A percentile compares a stretch with the other conserved stretches of the same genome.
phyloP scores from a whole-genome alignment of 1,139 yeast genomes.

The Suhomyces chickasaworum region DNA sequence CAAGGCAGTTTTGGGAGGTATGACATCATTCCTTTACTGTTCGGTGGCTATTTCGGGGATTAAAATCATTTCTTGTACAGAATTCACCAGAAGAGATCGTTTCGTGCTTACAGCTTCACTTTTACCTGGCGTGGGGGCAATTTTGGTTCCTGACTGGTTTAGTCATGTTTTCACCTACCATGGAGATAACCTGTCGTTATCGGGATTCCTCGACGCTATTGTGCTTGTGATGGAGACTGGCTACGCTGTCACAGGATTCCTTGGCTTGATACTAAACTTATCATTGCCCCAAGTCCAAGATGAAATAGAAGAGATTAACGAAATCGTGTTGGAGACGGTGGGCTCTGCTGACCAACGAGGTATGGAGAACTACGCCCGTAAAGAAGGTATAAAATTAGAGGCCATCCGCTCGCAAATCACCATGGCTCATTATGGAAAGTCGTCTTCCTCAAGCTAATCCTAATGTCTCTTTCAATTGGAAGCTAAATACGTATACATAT shows the following conservation, averaged over 20 bases:
- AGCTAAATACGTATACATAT: too few relatives aligned
- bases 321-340: constrained; percentile 47
- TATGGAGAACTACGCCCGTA: constrained; percentile 38
- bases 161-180: constrained; percentile 69
- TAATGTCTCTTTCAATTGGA: too few relatives aligned
- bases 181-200: constrained; percentile 63
- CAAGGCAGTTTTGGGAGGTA: constrained; percentile 82
- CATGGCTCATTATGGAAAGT: constrained; percentile 13
- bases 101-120: constrained; percentile 77
- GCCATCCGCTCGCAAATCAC: constrained; percentile 23
- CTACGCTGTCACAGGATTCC: constrained; percentile 78
- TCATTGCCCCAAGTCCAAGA: constrained; percentile 72
- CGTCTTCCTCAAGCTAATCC: constrained; percentile 12
- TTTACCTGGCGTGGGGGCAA: constrained; percentile 78
- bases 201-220: constrained; percentile 80
- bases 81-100: constrained; percentile 85
- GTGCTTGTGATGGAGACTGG: constrained; percentile 84
- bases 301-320: constrained; percentile 56
- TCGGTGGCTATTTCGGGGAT: constrained; percentile 90
- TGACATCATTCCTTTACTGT: constrained; percentile 87
- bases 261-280: constrained; percentile 73
- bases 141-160: constrained; percentile 79
- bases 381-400: constrained; percentile 38
- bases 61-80: constrained; percentile 71
- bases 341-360: constrained; percentile 50